A percentile compares a stretch with the other conserved stretches of the same genome.
phyloP scores from a whole-genome alignment of 208 protist species.

The Trypanosoma avium region DNA sequence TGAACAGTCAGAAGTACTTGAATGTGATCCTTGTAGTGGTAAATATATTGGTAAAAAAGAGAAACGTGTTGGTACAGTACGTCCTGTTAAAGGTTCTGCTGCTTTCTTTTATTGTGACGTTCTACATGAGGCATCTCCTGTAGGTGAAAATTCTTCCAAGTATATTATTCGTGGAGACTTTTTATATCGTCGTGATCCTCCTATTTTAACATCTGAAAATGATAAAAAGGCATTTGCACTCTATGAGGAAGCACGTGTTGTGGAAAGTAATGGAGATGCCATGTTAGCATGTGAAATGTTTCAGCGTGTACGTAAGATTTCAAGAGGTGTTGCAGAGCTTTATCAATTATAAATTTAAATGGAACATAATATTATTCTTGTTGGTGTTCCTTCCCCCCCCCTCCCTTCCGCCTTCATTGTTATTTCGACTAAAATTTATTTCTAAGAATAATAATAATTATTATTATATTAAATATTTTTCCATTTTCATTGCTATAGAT shows the following conservation, averaged over 20 bases:
- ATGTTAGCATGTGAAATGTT: slow-evolving; percentile 72
- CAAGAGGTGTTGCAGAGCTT: slow-evolving; percentile 68
- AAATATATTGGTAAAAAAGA: slow-evolving; percentile 51
- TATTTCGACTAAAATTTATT: too few relatives aligned
- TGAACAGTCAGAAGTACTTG: slow-evolving; percentile 71
- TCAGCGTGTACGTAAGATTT: slow-evolving; percentile 67
- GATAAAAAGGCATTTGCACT: slow-evolving; percentile 71
- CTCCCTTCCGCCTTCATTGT: neutral
- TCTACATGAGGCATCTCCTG: slow-evolving; percentile 83
- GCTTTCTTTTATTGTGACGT: slow-evolving; percentile 88
- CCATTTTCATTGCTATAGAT: too few relatives aligned
- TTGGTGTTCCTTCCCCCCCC: neutral
- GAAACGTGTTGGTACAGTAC: slow-evolving; percentile 53
- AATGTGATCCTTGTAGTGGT: slow-evolving; percentile 41
- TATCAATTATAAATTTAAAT: slow-evolving; percentile 65
- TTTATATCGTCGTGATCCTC: slow-evolving; percentile 70
- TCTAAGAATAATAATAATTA: too few relatives aligned
- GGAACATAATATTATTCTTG: neutral
- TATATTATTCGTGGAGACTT: slow-evolving; percentile 89
- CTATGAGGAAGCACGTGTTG: slow-evolving; percentile 72
- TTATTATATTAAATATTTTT: too few relatives aligned
- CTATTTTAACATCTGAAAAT: slow-evolving; percentile 59
- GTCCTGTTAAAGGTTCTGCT: slow-evolving; percentile 67
- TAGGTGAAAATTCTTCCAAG: slow-evolving; percentile 57
- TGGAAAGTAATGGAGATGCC: slow-evolving; percentile 74